Evolutionary conservation across 1,139 yeast genomes (phyloP).

Genomic region (Arxiozyma slooffiae): DNA sequence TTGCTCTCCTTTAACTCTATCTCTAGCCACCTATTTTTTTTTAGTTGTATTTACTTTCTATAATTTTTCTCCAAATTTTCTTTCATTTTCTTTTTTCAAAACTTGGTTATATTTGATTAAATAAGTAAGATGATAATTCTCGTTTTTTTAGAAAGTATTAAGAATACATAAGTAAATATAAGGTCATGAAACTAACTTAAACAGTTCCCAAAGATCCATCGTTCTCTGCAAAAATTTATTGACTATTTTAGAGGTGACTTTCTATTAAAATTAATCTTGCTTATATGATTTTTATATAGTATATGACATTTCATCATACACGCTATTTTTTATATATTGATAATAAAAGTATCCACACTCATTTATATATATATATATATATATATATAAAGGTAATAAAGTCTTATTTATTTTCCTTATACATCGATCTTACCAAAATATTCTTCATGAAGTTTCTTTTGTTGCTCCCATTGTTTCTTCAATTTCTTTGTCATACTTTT

Average conservation of each 20-base stretch:
- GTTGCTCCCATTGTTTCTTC: conserved; percentile 65
- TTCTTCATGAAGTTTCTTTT: conserved; percentile 71
- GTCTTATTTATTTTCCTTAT: neutral
- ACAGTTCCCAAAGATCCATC: neutral
- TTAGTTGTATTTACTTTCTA: neutral
- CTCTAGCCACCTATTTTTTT: neutral
- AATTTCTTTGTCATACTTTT: conserved; percentile 81
- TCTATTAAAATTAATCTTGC: no score
- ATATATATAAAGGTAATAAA: neutral
- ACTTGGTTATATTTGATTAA: no score
- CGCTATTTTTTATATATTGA: no score
- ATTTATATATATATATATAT: neutral
- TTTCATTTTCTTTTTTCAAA: neutral
- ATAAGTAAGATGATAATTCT: no score
- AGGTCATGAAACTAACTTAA: neutral
- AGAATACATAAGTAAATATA: no score
- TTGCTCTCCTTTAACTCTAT: neutral
- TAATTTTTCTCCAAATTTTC: neutral
- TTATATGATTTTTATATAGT: neutral
- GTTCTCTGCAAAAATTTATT: no score
- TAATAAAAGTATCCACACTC: neutral
- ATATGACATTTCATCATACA: neutral
- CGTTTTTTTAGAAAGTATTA: no score
- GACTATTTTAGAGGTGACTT: neutral
- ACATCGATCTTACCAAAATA: conserved; percentile 29